These are phyloP conservation scores for Albizia julibrissin DNA, from an alignment of 306 rosid genomes.

Conservation along the genomic window DNA sequence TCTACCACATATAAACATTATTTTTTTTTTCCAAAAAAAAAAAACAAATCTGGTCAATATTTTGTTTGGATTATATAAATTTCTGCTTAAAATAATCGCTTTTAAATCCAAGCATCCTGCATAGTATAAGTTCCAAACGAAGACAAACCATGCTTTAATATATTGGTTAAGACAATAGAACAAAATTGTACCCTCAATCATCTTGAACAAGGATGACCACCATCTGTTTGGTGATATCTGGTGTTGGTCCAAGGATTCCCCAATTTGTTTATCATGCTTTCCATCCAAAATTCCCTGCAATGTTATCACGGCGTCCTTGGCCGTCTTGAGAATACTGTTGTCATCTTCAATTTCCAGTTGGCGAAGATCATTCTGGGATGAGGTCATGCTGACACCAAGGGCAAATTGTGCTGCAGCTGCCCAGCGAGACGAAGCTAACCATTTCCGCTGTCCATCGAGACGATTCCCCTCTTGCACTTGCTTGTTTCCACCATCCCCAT, in stretches of 20 bases:
- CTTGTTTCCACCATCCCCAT: conserved; percentile 39
- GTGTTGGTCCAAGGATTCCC: conserved; percentile 49
- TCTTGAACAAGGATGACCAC: conserved; percentile 86
- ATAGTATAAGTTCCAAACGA: not conserved
- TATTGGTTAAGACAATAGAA: conserved; percentile 6
- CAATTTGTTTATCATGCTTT: conserved; percentile 68
- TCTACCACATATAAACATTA: not conserved
- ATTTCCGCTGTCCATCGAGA: conserved; percentile 49
- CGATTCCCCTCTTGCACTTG: conserved; percentile 35
- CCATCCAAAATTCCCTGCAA: conserved; percentile 85
- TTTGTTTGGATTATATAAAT: not conserved
- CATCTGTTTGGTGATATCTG: conserved; percentile 61
- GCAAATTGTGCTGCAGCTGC: conserved; percentile 73
- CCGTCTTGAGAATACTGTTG: conserved; percentile 63
- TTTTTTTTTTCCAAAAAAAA: too few species aligned
- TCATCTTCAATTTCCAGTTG: conserved; percentile 64
- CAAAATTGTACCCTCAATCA: conserved; percentile 76
- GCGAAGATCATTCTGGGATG: conserved; percentile 70
- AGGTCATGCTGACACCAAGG: conserved; percentile 67
- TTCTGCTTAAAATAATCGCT: too few species aligned
- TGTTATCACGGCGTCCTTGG: conserved; percentile 85
- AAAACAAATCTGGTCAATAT: not conserved
- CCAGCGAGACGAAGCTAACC: conserved; percentile 77
- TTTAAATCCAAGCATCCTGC: not conserved
- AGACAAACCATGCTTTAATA: not conserved